Conservation (phyloP, 2,329 filamentous ascomycete species). For the Trichoderma sp. region DNA sequence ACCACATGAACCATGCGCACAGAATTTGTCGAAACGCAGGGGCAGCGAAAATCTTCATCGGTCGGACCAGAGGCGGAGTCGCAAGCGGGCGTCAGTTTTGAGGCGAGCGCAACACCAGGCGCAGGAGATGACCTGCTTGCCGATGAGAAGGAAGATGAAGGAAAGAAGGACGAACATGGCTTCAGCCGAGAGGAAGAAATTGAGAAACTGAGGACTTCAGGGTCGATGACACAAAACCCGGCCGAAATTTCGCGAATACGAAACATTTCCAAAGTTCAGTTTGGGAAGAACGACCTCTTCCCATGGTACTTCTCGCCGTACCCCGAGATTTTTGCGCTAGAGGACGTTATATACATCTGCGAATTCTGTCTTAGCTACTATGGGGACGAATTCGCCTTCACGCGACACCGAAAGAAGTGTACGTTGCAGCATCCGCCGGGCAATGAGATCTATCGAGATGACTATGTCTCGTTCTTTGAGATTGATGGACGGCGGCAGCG, state of each 20-base stretch:
- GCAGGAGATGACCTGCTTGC: conserved; percentile 53
- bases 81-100: conserved; percentile 43
- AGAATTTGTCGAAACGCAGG: conserved; percentile 51
- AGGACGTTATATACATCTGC: conserved; percentile 92
- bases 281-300: conserved; percentile 87
- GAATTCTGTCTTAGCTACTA: conserved; percentile 96
- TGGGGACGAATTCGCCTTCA: conserved; percentile 76
- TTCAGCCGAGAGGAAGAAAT: conserved; percentile 89
- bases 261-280: conserved; percentile 91
- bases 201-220: conserved; percentile 88
- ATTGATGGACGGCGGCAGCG: conserved; percentile 92
- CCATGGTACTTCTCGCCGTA: conserved; percentile 99
- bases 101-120: conserved; percentile 44
- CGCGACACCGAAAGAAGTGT: conserved; percentile 85
- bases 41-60: conserved; percentile 44
- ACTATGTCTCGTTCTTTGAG: conserved; percentile 92
- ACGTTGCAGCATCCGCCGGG: conserved; percentile 88
- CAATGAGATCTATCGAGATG: conserved; percentile 97
- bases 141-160: conserved; percentile 49
- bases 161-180: conserved; percentile 49
- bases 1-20: conserved; percentile 1
- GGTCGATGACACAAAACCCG: conserved; percentile 98
- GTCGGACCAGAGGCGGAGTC: conserved; percentile 44
- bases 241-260: conserved; percentile 94
- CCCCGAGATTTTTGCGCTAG: conserved; percentile 81